Conservation (phyloP, 2,329 filamentous ascomycete species). For the Fonsecaea pedrosoi region DNA sequence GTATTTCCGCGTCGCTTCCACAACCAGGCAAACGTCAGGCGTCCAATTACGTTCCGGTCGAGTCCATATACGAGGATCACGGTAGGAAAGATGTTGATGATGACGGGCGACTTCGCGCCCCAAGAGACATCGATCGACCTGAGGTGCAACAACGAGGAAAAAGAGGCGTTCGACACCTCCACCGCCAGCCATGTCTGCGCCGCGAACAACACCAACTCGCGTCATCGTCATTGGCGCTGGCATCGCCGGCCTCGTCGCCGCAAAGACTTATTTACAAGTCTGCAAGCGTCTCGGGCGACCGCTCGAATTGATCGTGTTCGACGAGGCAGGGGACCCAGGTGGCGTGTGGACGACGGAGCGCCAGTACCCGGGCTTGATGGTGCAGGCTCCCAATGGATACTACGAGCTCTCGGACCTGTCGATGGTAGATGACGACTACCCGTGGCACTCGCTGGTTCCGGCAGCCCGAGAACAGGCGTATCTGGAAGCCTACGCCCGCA, state of each 20-base stretch:
- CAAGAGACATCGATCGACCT: too few relatives aligned
- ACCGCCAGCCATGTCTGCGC: constrained; percentile 7
- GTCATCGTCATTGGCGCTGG: constrained; percentile 39
- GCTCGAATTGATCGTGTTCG: constrained; percentile 40
- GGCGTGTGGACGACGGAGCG: constrained; percentile 43
- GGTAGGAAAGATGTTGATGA: too few relatives aligned
- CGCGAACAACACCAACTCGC: neutral
- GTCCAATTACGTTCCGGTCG: neutral
- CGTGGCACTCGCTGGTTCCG: constrained; percentile 39
- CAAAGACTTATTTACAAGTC: constrained; percentile 44
- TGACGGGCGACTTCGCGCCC: too few relatives aligned
- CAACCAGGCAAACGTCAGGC: neutral
- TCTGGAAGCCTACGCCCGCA: constrained; percentile 39
- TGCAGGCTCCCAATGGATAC: constrained; percentile 43
- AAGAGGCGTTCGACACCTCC: too few relatives aligned
- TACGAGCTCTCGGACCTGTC: constrained; percentile 44
- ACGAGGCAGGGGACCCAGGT: constrained; percentile 40
- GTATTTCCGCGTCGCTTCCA: neutral
- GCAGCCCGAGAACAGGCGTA: constrained; percentile 43
- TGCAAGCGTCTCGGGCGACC: constrained; percentile 20
- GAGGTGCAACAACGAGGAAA: too few relatives aligned
- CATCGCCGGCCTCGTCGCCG: constrained; percentile 43
- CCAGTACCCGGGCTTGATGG: constrained; percentile 42
- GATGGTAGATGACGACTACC: constrained; percentile 28
- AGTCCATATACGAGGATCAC: neutral